Conservation (phyloP, 805 yeast genomes). For the Candida schatavii region DNA sequence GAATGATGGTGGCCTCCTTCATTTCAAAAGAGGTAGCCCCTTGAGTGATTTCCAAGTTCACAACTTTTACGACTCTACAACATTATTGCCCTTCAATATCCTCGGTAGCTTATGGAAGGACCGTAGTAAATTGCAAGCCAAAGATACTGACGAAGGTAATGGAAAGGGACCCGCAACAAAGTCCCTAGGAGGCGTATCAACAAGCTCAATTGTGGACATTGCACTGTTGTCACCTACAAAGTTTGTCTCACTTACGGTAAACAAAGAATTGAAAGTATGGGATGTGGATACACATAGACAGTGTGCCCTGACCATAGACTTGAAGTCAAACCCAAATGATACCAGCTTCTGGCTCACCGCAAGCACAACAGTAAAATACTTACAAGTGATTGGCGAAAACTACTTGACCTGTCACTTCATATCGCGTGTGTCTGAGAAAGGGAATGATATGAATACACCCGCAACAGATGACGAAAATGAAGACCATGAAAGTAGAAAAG, state of each 20-base stretch:
- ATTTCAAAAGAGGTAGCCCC: constrained; percentile 43
- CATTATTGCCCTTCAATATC: constrained; percentile 28
- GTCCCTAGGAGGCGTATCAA: constrained; percentile 36
- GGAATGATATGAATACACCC: constrained; percentile 14
- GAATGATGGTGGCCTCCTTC: constrained; percentile 75
- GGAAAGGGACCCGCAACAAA: constrained; percentile 29
- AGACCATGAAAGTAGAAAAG: constrained; percentile 16
- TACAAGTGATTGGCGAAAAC: constrained; percentile 16
- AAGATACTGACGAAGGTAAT: constrained; percentile 9
- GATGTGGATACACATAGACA: constrained; percentile 38
- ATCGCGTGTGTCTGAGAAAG: no score
- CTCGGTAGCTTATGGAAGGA: constrained; percentile 19
- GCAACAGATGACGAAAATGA: constrained; percentile 7
- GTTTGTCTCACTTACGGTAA: constrained; percentile 52
- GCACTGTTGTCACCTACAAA: constrained; percentile 33
- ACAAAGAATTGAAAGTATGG: constrained; percentile 61
- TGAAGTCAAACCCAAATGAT: constrained; percentile 9
- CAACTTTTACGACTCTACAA: constrained; percentile 51
- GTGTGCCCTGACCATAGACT: constrained; percentile 11
- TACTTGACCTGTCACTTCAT: constrained; percentile 16
- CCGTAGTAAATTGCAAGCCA: neutral
- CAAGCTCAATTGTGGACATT: constrained; percentile 42
- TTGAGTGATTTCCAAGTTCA: constrained; percentile 38
- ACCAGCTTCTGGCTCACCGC: constrained; percentile 24
- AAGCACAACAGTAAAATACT: constrained; percentile 25